Percentiles rank a stretch among this genome's conserved stretches.
Evolutionary conservation across 345 rosid species (phyloP).

Genomic region (Camelina sativa): DNA sequence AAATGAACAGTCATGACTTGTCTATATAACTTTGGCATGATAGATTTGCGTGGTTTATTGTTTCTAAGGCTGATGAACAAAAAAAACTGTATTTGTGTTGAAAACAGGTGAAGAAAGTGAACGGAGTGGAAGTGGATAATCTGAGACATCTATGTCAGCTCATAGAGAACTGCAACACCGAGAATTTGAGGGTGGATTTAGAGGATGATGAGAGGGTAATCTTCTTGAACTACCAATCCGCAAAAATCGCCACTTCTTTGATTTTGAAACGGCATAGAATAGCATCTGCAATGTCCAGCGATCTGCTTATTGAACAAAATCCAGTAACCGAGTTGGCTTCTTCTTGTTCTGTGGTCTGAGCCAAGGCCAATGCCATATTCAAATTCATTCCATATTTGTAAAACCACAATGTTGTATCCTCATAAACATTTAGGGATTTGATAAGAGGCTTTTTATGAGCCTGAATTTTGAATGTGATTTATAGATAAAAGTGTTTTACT

Average conservation of each 20-base stretch:
- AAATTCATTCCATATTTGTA: constrained; percentile 28
- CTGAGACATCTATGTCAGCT: constrained; percentile 73
- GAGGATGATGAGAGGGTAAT: constrained; percentile 75
- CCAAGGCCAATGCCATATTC: constrained; percentile 13
- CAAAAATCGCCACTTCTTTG: constrained; percentile 66
- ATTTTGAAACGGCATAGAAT: constrained; percentile 81
- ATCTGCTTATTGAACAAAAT: constrained; percentile 50
- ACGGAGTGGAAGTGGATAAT: constrained; percentile 69
- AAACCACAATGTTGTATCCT: constrained; percentile 22
- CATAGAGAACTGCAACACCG: constrained; percentile 60
- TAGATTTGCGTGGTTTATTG: neutral
- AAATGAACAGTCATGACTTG: neutral
- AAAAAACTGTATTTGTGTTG: constrained; percentile 13
- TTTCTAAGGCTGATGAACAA: neutral
- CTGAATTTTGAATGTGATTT: neutral
- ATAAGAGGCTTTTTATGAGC: neutral
- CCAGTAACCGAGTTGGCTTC: constrained; percentile 27
- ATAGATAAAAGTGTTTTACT: neutral
- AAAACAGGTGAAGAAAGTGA: constrained; percentile 79
- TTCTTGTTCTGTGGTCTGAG: constrained; percentile 41
- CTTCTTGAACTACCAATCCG: constrained; percentile 57
- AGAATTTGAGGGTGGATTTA: constrained; percentile 73
- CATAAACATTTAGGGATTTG: constrained; percentile 17
- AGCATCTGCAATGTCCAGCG: constrained; percentile 64
- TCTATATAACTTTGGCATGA: neutral